A percentile compares a stretch with the other conserved stretches of the same genome.
Conservation (phyloP, 2,329 filamentous ascomycete species). For the Tolypocladium album region DNA sequence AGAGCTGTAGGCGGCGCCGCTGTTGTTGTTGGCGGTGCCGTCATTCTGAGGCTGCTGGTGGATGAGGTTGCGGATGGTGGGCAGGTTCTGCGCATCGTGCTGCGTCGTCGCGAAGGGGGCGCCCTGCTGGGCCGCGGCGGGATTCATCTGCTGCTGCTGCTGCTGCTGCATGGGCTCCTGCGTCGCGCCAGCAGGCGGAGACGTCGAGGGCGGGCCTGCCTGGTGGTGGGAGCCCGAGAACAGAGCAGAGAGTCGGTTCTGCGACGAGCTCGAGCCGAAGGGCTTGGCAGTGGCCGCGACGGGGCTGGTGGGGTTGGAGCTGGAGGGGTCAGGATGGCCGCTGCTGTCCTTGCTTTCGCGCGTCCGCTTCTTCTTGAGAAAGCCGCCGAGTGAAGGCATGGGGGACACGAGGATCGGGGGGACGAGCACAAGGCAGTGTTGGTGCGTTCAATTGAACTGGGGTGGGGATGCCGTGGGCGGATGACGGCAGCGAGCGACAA, state of each 20-base stretch:
- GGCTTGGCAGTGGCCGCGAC: constrained; percentile 45
- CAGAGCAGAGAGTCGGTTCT: constrained; percentile 12
- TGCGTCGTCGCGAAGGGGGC: constrained; percentile 16
- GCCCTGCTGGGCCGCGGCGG: constrained; percentile 14
- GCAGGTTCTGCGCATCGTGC: constrained; percentile 55
- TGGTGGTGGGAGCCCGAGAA: constrained; percentile 8
- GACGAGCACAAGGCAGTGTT: neutral
- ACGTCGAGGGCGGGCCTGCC: constrained; percentile 6
- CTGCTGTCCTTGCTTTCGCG: constrained; percentile 56
- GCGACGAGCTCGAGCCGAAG: constrained; percentile 29
- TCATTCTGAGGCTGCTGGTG: constrained; percentile 40
- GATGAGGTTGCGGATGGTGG: constrained; percentile 77
- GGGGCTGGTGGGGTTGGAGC: constrained; percentile 54
- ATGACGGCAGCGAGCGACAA: neutral
- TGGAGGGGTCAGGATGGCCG: constrained; percentile 49
- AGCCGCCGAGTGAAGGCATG: constrained; percentile 93
- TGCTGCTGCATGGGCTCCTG: constrained; percentile 9
- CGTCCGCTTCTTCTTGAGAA: constrained; percentile 98
- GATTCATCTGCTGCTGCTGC: constrained; percentile 10
- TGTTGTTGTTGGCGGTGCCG: constrained; percentile 15
- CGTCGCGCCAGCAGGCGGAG: constrained; percentile 10
- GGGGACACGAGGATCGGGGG: constrained; percentile 3
- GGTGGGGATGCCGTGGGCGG: neutral
- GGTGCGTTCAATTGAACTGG: constrained; percentile 1
- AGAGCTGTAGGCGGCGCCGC: constrained; percentile 9